Percentiles rank a stretch among this genome's conserved stretches.
These are phyloP conservation scores for Evansstolkia leycettana DNA, from an alignment of 495 filamentous ascomycete species.

Conservation along the genomic window DNA sequence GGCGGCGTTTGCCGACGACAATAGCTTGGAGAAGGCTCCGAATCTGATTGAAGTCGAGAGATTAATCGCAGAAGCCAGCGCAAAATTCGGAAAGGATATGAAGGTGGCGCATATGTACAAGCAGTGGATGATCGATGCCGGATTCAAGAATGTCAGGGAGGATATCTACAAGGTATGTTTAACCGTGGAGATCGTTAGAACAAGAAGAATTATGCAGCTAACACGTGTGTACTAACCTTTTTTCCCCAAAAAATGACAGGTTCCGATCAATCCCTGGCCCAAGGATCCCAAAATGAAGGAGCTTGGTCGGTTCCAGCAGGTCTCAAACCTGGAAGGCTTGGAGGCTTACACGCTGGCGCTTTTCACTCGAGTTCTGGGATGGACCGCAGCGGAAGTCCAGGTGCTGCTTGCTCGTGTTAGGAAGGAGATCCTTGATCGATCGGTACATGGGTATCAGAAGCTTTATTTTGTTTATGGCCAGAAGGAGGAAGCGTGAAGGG, in stretches of 20 bases:
- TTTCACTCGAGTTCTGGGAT: constrained; percentile 44
- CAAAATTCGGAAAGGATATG: constrained; percentile 8
- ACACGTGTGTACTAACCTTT: background rate
- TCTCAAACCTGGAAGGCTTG: constrained; percentile 36
- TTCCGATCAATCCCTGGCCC: constrained; percentile 12
- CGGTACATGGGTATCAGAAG: constrained; percentile 32
- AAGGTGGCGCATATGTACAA: constrained; percentile 1
- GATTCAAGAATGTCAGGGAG: constrained; percentile 10
- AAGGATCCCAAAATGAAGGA: constrained; percentile 9
- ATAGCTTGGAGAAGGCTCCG: constrained; percentile 1
- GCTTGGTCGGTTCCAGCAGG: constrained; percentile 24
- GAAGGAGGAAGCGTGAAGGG: no score
- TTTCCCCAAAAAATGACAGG: background rate
- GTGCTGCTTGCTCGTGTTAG: constrained; percentile 39
- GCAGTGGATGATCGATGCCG: constrained; percentile 6
- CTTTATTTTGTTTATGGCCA: constrained; percentile 28
- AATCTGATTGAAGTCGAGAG: constrained; percentile 3
- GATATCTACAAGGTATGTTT: constrained; percentile 7
- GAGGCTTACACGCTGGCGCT: constrained; percentile 36
- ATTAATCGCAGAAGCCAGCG: constrained; percentile 5
- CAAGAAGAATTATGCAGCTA: background rate
- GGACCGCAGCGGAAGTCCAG: constrained; percentile 38
- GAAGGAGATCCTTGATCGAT: constrained; percentile 38
- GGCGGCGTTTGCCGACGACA: constrained; percentile 17
- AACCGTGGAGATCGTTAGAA: background rate